Percentiles rank a stretch among this genome's conserved stretches.
Evolutionary conservation across 768 basidiomycete species (phyloP).

Genomic region (Serendipita sp.): DNA sequence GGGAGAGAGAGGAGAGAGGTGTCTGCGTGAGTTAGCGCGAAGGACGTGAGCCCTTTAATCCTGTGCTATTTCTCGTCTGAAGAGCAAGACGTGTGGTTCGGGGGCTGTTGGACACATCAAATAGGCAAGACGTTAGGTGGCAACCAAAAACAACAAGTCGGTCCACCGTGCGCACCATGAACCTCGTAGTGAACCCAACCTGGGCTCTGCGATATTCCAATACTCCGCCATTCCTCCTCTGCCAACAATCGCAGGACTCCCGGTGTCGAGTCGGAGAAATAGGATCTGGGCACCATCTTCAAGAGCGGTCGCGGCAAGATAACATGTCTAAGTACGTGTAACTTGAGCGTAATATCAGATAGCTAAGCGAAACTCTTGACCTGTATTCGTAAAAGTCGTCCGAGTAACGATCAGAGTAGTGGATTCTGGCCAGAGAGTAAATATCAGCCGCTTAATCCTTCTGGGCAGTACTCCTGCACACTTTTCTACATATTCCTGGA

Average conservation of each 20-base stretch:
- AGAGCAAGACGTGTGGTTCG: conserved; percentile 86
- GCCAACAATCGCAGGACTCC: conserved; percentile 66
- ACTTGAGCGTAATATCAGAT: background rate
- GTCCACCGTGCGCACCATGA: conserved; percentile 41
- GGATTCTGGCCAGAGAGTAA: conserved; percentile 37
- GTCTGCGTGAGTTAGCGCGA: background rate
- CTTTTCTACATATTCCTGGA: background rate
- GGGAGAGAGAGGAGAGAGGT: background rate
- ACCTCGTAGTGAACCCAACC: conserved; percentile 98
- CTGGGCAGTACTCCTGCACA: background rate
- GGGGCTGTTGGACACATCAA: conserved; percentile 36
- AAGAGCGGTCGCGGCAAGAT: conserved; percentile 89
- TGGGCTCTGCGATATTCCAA: conserved; percentile 88
- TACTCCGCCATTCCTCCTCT: conserved; percentile 88
- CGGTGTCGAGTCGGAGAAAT: conserved; percentile 28
- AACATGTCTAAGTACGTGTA: conserved; percentile 51
- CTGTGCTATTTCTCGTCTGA: conserved; percentile 40
- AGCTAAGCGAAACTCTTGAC: conserved; percentile 7
- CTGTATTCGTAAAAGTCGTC: conserved; percentile 84
- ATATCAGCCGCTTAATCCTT: background rate
- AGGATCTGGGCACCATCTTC: conserved; percentile 80
- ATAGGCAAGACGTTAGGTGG: background rate
- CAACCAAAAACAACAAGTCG: conserved; percentile 5
- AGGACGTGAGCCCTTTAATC: conserved; percentile 11
- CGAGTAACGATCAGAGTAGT: conserved; percentile 81